phyloP scores from a whole-genome alignment of 805 yeast species.

The Lachancea cidri region DNA sequence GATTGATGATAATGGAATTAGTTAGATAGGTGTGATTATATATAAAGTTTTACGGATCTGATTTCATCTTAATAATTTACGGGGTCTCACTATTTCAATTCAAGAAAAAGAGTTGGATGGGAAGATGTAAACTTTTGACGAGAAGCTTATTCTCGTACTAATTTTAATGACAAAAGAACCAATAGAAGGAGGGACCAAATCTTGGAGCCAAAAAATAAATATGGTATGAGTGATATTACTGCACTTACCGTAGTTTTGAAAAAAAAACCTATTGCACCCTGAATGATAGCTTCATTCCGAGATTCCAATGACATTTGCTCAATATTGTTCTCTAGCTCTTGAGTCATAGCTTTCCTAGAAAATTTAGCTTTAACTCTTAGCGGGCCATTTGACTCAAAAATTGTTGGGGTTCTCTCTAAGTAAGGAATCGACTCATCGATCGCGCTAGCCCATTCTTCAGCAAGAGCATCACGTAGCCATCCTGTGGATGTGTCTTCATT shows the following conservation, averaged over 20 bases:
- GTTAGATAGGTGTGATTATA: background rate
- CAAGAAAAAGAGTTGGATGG: too few species aligned
- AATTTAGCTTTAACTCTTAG: constrained; percentile 30
- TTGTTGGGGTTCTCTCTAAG: constrained; percentile 13
- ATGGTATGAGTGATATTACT: background rate
- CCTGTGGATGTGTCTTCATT: constrained; percentile 51
- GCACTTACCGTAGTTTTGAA: background rate
- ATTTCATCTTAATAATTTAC: too few species aligned
- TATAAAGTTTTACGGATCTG: too few species aligned
- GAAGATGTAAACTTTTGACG: too few species aligned
- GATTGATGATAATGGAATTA: background rate
- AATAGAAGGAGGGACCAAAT: background rate
- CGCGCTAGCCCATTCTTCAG: constrained; percentile 50
- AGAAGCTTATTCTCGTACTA: too few species aligned
- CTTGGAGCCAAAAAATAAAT: background rate
- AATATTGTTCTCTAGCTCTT: constrained; percentile 34
- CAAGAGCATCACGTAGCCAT: constrained; percentile 47
- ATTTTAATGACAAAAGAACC: background rate
- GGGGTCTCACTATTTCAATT: too few species aligned
- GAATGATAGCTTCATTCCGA: background rate
- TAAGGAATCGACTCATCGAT: constrained; percentile 37
- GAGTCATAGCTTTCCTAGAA: constrained; percentile 38
- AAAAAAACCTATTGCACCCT: background rate
- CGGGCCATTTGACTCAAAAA: constrained; percentile 29
- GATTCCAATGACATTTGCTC: constrained; percentile 22